These are phyloP conservation scores for Suillus fuscotomentosus DNA, from an alignment of 768 basidiomycete species.

Conservation along the genomic window DNA sequence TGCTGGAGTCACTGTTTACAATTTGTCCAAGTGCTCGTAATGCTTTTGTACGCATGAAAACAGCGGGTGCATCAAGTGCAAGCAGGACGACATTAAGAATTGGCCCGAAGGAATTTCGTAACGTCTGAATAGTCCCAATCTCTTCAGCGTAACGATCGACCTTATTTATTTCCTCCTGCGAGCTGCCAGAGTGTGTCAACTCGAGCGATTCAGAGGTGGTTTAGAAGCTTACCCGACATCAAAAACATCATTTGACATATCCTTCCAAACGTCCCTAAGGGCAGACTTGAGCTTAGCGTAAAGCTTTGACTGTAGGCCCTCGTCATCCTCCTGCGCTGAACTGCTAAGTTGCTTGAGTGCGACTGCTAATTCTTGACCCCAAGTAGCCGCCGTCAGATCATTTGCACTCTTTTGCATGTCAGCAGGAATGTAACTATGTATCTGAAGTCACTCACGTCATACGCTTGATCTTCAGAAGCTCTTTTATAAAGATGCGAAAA, in stretches of 20 bases:
- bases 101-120: slow-evolving; percentile 80
- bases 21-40: slow-evolving; percentile 87
- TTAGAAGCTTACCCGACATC: slow-evolving; percentile 63
- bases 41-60: slow-evolving; percentile 94
- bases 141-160: slow-evolving; percentile 72
- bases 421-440: slow-evolving; percentile 4
- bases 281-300: slow-evolving; percentile 60
- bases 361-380: slow-evolving; percentile 81
- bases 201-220: not conserved
- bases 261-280: slow-evolving; percentile 73
- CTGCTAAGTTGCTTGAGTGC: slow-evolving; percentile 56
- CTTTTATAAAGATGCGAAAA: slow-evolving; percentile 66
- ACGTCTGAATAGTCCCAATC: slow-evolving; percentile 71
- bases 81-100: slow-evolving; percentile 77
- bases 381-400: slow-evolving; percentile 75
- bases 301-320: slow-evolving; percentile 35
- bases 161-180: slow-evolving; percentile 66
- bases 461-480: slow-evolving; percentile 77
- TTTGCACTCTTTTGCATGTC: slow-evolving; percentile 64
- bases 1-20: slow-evolving; percentile 82
- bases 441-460: slow-evolving; percentile 53
- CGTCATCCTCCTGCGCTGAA: slow-evolving; percentile 42
- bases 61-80: slow-evolving; percentile 80
- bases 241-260: slow-evolving; percentile 69
- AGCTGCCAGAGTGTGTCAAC: slow-evolving; percentile 36